Conservation (phyloP, 495 filamentous ascomycete species). For the Podospora pseudocomata region DNA sequence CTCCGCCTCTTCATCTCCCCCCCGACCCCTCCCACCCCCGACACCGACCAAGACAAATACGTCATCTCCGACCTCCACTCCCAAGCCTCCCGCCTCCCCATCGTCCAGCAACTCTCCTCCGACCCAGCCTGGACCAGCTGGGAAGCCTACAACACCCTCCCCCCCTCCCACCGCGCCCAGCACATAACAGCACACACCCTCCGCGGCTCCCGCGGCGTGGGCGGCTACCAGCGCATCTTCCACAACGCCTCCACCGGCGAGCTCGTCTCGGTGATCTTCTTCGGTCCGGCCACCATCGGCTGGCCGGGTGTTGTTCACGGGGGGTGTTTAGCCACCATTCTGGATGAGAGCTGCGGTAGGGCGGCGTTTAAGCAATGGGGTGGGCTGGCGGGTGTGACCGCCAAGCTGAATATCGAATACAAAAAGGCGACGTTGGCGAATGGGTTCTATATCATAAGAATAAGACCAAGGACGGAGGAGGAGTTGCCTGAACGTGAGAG, state of each 20-base stretch:
- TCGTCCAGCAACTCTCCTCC: constrained; percentile 51
- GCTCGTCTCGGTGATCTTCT: constrained; percentile 53
- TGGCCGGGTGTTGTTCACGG: constrained; percentile 80
- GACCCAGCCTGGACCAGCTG: constrained; percentile 53
- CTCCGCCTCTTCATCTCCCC: constrained; percentile 37
- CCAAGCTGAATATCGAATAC: constrained; percentile 63
- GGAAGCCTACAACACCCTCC: constrained; percentile 54
- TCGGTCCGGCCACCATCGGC: constrained; percentile 60
- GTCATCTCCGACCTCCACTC: constrained; percentile 32
- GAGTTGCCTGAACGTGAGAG: constrained; percentile 29
- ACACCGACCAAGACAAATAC: constrained; percentile 33
- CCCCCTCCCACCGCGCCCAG: constrained; percentile 34
- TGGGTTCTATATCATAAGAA: constrained; percentile 62
- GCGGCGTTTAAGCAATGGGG: constrained; percentile 47
- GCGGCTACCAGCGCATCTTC: constrained; percentile 50
- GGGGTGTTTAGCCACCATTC: constrained; percentile 64
- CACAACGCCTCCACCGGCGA: constrained; percentile 40
- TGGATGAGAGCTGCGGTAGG: constrained; percentile 63
- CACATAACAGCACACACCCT: constrained; percentile 46
- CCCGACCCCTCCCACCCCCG: constrained; percentile 30
- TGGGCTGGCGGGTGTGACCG: constrained; percentile 54
- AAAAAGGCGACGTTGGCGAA: constrained; percentile 53
- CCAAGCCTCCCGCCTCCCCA: constrained; percentile 42
- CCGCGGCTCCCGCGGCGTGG: constrained; percentile 41
- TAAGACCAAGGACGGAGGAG: constrained; percentile 35